phyloP scores from a whole-genome alignment of 441 rosid species.

The Mallotus repandus region DNA sequence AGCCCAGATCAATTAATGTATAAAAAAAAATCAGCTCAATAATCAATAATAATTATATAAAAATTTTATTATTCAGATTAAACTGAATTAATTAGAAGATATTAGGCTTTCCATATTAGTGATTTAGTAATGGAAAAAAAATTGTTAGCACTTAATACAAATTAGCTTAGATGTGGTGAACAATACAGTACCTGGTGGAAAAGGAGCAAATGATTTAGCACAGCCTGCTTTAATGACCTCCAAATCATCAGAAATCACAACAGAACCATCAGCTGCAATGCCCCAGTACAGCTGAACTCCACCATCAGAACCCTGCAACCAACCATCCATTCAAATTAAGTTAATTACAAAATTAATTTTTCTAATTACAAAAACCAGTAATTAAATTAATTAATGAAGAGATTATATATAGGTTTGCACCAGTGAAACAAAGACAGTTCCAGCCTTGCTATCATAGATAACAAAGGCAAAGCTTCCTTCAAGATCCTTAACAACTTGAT shows the following conservation, averaged over 20 bases:
- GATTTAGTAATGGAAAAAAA: no score
- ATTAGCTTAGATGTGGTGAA: no score
- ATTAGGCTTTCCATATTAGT: no score
- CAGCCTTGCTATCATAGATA: constrained; percentile 67
- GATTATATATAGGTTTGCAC: constrained; percentile 15
- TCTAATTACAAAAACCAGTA: no score
- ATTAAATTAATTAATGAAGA: background rate
- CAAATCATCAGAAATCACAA: constrained; percentile 65
- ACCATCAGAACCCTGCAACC: constrained; percentile 64
- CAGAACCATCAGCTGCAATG: constrained; percentile 81
- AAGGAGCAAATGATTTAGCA: constrained; percentile 87
- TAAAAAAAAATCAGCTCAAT: no score
- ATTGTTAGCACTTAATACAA: no score
- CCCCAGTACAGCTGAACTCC: constrained; percentile 84
- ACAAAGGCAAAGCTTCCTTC: constrained; percentile 88
- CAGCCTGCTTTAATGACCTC: constrained; percentile 78
- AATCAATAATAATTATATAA: no score
- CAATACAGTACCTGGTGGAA: constrained; percentile 63
- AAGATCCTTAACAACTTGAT: constrained; percentile 83
- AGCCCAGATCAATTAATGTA: no score
- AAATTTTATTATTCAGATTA: no score
- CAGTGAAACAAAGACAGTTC: constrained; percentile 68
- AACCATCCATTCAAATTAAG: no score
- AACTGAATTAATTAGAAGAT: no score
- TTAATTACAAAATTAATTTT: no score